Conservation (phyloP, 306 rosid species). For the Quercus rubra region DNA sequence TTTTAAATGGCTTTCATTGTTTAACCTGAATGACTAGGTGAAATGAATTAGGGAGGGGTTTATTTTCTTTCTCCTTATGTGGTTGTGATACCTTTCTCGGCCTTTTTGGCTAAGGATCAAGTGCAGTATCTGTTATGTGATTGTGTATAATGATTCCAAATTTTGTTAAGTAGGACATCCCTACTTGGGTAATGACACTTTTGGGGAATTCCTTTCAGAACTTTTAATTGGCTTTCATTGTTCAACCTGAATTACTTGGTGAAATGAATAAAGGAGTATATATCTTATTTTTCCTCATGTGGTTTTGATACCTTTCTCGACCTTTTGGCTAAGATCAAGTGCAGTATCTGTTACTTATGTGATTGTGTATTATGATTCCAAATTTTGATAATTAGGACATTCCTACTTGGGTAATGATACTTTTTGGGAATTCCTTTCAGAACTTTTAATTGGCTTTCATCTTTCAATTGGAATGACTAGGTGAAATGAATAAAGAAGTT, state of each 20-base stretch:
- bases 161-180: neutral
- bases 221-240: neutral
- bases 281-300: neutral
- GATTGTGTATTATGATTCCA: neutral
- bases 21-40: neutral
- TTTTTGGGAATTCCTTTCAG: neutral
- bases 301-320: neutral
- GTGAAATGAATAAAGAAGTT: neutral
- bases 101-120: too few species aligned
- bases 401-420: neutral
- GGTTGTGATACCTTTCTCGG: neutral
- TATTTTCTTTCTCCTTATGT: neutral
- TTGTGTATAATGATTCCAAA: neutral
- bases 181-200: neutral
- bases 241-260: neutral
- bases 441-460: neutral
- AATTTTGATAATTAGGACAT: neutral
- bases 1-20: neutral
- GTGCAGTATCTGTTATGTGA: too few species aligned
- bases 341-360: too few species aligned
- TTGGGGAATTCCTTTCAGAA: neutral
- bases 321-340: too few species aligned
- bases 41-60: neutral
- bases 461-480: neutral
- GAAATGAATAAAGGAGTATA: neutral